Evolutionary conservation across 208 protist genomes (phyloP).

Genomic region (Blastocrithidia nonstop): DNA sequence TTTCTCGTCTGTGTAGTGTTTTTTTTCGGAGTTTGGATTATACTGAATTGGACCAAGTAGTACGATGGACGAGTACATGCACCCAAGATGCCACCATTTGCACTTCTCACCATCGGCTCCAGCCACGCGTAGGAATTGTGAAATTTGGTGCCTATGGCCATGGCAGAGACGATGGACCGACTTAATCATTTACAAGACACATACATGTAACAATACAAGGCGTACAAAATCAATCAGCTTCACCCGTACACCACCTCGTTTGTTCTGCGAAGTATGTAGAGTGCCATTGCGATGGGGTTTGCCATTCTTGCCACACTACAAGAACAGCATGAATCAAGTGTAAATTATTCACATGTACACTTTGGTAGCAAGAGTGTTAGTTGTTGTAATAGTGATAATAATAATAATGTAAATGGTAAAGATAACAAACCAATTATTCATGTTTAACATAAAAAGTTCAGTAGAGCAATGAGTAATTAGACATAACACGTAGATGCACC

Average conservation of each 20-base stretch:
- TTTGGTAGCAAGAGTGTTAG: too few species aligned
- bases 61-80: slow-evolving; percentile 46
- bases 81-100: slow-evolving; percentile 56
- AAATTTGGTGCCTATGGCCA: slow-evolving; percentile 36
- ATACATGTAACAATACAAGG: slow-evolving; percentile 19
- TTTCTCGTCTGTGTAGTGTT: slow-evolving; percentile 11
- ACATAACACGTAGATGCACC: slow-evolving; percentile 40
- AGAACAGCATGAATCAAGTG: too few species aligned
- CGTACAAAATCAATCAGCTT: slow-evolving; percentile 50
- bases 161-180: slow-evolving; percentile 31
- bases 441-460: too few species aligned
- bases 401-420: too few species aligned
- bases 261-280: slow-evolving; percentile 24
- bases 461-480: too few species aligned
- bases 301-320: slow-evolving; percentile 35
- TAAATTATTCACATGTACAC: too few species aligned
- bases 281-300: slow-evolving; percentile 44
- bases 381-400: too few species aligned
- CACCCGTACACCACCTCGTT: slow-evolving; percentile 51
- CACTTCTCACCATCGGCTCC: slow-evolving; percentile 43
- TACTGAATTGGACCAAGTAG: slow-evolving; percentile 19
- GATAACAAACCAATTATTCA: too few species aligned
- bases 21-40: slow-evolving; percentile 13
- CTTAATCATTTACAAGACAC: slow-evolving; percentile 16
- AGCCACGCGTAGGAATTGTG: slow-evolving; percentile 48